These are phyloP conservation scores for Tieghemiomyces parasiticus DNA, from an alignment of 192 early-diverging fungal genomes.

Conservation along the genomic window DNA sequence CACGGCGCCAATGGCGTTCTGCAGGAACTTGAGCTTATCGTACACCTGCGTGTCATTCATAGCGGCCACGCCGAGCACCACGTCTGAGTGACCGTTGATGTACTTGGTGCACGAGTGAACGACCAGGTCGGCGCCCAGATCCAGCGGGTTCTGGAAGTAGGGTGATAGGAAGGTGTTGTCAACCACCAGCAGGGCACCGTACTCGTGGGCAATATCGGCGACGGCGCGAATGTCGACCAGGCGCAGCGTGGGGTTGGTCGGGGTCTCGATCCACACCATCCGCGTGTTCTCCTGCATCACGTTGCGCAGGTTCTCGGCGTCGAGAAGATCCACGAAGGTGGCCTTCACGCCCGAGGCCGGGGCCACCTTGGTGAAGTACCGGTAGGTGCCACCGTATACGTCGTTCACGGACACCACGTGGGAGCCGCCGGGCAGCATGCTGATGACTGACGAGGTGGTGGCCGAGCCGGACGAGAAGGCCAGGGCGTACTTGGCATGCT, in stretches of 20 bases:
- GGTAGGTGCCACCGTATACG: slow-evolving; percentile 82
- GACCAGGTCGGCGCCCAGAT: slow-evolving; percentile 90
- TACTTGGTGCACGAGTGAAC: slow-evolving; percentile 98
- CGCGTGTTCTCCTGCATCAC: slow-evolving; percentile 55
- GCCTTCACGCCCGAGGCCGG: slow-evolving; percentile 41
- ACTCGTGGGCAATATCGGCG: slow-evolving; percentile 40
- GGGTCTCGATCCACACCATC: slow-evolving; percentile 78
- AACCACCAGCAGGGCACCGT: slow-evolving; percentile 53
- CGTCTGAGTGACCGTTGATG: slow-evolving; percentile 97
- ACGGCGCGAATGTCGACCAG: slow-evolving; percentile 65
- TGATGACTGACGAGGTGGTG: slow-evolving; percentile 66
- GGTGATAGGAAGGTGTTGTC: slow-evolving; percentile 82
- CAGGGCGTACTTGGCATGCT: slow-evolving; percentile 74
- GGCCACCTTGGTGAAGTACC: slow-evolving; percentile 78
- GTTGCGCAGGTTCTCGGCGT: slow-evolving; percentile 44
- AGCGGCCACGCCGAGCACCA: slow-evolving; percentile 89
- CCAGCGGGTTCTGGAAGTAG: slow-evolving; percentile 81
- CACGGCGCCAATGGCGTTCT: slow-evolving; percentile 95
- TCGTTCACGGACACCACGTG: slow-evolving; percentile 79
- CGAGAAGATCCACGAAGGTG: slow-evolving; percentile 62
- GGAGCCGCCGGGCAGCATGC: slow-evolving; percentile 44
- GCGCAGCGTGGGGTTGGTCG: slow-evolving; percentile 75
- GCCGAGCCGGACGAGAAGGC: slow-evolving; percentile 78
- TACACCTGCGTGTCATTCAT: slow-evolving; percentile 59
- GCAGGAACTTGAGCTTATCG: slow-evolving; percentile 73